Percentiles rank a stretch among this genome's conserved stretches.
These are phyloP conservation scores for Fusarium redolens DNA, from an alignment of 2,329 filamentous ascomycete species.

Conservation along the genomic window DNA sequence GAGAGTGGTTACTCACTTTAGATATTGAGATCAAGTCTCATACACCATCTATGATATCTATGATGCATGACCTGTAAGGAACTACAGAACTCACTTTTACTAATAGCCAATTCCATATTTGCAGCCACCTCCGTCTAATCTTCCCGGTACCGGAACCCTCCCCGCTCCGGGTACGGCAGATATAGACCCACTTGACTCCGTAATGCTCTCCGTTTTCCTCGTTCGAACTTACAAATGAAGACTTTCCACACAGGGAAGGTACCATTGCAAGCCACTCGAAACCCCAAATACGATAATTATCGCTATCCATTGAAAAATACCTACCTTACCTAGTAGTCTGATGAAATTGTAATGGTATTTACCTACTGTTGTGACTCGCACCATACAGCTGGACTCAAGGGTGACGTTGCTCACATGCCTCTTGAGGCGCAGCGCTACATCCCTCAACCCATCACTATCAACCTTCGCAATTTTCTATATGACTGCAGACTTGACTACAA, in stretches of 20 bases:
- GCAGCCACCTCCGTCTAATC: too few species aligned
- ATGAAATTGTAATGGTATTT: background rate
- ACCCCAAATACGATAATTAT: background rate
- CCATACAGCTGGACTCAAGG: background rate
- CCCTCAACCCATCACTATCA: background rate
- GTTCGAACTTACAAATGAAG: background rate
- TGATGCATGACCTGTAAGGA: background rate
- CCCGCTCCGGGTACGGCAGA: background rate
- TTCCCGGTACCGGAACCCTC: background rate
- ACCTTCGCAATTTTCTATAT: background rate
- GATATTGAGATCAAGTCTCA: too few species aligned
- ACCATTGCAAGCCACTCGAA: background rate
- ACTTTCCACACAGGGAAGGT: background rate
- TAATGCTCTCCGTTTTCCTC: background rate
- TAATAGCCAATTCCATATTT: background rate
- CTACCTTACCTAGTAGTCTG: too few species aligned
- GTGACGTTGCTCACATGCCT: conserved; percentile 32
- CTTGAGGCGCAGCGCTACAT: conserved; percentile 25
- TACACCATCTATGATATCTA: background rate
- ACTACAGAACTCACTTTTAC: background rate
- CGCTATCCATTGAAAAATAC: background rate
- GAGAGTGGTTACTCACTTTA: too few species aligned
- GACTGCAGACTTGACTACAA: background rate
- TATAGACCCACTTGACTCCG: background rate
- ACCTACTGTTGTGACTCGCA: background rate